Evolutionary conservation across 257 asterid species (phyloP), one percentile per base, ranked within the genome.

Genomic region (Gardenia jasminoides): DNA sequence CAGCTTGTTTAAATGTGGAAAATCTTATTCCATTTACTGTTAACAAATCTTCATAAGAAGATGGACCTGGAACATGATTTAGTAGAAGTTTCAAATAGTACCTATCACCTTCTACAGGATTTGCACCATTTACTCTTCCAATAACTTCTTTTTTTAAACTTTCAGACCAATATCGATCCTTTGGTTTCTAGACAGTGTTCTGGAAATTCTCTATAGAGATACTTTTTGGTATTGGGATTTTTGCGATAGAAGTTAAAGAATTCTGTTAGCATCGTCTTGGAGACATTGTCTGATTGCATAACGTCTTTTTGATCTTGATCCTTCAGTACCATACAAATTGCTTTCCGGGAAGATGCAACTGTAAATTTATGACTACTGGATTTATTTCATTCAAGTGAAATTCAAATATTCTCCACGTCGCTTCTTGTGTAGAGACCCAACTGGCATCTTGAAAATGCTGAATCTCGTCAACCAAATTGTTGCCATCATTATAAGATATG

Each of bases 351-450:
- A 83, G 43, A 39, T 81, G 74, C 6, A 83, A 46, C 0, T 3
- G 67, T 22, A 79, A 9, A n/a, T 78, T 65, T 1, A 69, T 76
- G 0, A 70, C 47, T 9, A 59, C 3, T 0, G 70, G 79, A 9
- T 41, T 48, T 4, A 77, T 78, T 22, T 72, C 67, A 43, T 77
- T 77, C 15, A 78, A 30, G 1, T 73, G 11, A n/a, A 74, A 79
- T 39, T 82, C 72, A 74, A 39, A 82, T 19, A 67, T 67, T 22
- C 77, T 79, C 78, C 85, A 78, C 74, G 74, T 56, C 16, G 80
- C 65, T 58, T 78, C 78, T 74, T 65, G 80, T 0, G 83, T 62
- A 0, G 80, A 78, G 3, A 78, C 80, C 78, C 74, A 78, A 33
- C 83, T 33, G 0, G 83, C 80, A 78, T 82, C 78, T 26, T 65